Evolutionary conservation across 345 rosid genomes (phyloP).

Genomic region (Eucalyptus shirleyi): DNA sequence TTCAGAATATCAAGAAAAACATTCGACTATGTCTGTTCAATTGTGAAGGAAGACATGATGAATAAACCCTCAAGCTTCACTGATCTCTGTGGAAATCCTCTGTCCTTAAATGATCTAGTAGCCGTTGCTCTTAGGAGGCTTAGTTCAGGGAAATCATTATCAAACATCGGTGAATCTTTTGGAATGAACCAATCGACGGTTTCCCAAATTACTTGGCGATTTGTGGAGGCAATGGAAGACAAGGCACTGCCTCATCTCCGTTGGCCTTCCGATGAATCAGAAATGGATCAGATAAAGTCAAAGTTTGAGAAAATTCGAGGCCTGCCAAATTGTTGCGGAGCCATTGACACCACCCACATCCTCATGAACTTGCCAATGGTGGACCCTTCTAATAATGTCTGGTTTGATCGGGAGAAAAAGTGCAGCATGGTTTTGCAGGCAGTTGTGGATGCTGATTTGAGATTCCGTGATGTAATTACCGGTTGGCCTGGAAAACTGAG

Average conservation of each 20-base stretch:
- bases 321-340: constrained; percentile 60
- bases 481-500: constrained; percentile 66
- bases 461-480: constrained; percentile 45
- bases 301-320: constrained; percentile 45
- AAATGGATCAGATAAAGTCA: constrained; percentile 30
- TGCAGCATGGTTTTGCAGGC: constrained; percentile 62
- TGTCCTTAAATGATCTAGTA: constrained; percentile 37
- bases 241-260: constrained; percentile 37
- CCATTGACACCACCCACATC: constrained; percentile 41
- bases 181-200: constrained; percentile 54
- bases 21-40: constrained; percentile 41
- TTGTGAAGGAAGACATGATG: constrained; percentile 37
- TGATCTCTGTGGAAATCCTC: constrained; percentile 25
- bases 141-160: constrained; percentile 42
- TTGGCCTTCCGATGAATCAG: constrained; percentile 47
- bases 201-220: constrained; percentile 65
- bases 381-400: constrained; percentile 21
- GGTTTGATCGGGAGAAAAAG: constrained; percentile 57
- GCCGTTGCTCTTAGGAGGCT: constrained; percentile 58
- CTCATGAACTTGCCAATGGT: constrained; percentile 38
- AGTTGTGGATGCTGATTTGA: constrained; percentile 47
- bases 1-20: constrained; percentile 39
- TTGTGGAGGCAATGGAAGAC: constrained; percentile 58
- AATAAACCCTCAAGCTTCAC: constrained; percentile 24
- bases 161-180: constrained; percentile 32